Evolutionary conservation across 2,329 filamentous ascomycete genomes (phyloP).

Genomic region (Neurospora sp.): DNA sequence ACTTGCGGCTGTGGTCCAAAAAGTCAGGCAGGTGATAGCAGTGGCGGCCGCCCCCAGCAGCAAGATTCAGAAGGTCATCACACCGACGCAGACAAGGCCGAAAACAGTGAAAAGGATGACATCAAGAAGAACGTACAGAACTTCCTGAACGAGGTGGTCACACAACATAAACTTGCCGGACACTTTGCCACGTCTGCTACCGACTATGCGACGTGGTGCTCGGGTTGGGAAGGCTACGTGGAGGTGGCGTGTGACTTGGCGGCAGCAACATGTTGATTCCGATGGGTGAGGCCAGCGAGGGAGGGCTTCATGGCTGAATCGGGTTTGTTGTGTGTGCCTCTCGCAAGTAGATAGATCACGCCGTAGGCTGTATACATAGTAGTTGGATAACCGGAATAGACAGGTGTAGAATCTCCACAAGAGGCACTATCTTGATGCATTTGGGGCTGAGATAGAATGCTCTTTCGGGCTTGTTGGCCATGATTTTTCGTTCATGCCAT

Average conservation of each 20-base stretch:
- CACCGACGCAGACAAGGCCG: background rate
- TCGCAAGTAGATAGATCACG: background rate
- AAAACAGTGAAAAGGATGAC: background rate
- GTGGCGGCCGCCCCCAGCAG: background rate
- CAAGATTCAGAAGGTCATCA: background rate
- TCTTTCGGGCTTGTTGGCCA: background rate
- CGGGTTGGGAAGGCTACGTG: constrained; percentile 13
- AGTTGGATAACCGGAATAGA: background rate
- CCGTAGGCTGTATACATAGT: background rate
- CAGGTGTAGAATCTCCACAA: background rate
- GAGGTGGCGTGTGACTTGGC: constrained; percentile 3
- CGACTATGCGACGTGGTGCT: constrained; percentile 15
- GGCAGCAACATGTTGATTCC: background rate
- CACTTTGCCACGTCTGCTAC: constrained; percentile 13
- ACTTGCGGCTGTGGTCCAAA: constrained; percentile 1
- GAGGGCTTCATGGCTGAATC: background rate
- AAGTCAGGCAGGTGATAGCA: background rate
- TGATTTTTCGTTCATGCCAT: background rate
- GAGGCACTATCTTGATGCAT: background rate
- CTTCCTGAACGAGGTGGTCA: constrained; percentile 7
- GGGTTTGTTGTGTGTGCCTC: background rate
- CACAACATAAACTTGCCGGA: constrained; percentile 10
- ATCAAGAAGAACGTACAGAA: constrained; percentile 2
- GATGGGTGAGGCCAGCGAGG: background rate
- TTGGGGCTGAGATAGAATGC: background rate